Evolutionary conservation across 1,284 basidiomycete species (phyloP).

Genomic region (Leccinum discolor): DNA sequence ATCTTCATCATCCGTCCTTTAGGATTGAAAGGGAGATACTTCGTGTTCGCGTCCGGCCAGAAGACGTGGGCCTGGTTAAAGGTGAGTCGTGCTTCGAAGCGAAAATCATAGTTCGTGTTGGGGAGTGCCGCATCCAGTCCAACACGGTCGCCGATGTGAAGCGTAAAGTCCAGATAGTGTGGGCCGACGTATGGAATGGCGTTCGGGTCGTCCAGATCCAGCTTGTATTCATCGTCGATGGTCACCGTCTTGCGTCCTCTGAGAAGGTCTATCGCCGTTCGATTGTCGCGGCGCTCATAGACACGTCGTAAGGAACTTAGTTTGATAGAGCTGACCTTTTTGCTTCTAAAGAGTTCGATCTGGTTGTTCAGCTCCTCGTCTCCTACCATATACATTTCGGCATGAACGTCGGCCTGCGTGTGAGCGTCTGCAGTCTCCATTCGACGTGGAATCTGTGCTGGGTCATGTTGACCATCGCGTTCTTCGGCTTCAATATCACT

Average conservation of each 20-base stretch:
- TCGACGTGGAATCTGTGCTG: not conserved
- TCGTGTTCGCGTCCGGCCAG: not conserved
- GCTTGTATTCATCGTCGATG: not conserved
- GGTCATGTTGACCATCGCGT: not conserved
- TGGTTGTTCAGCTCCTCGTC: not conserved
- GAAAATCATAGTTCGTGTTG: fast-evolving
- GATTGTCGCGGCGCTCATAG: not conserved
- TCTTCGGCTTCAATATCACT: not conserved
- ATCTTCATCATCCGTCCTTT: not conserved
- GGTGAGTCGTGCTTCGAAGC: not conserved
- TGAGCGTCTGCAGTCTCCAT: not conserved
- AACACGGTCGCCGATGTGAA: not conserved
- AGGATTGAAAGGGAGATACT: not conserved
- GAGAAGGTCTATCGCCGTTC: not conserved
- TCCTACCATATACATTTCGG: not conserved
- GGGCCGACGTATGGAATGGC: not conserved
- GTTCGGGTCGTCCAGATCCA: not conserved
- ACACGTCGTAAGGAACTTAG: not conserved
- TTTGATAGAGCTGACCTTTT: not conserved
- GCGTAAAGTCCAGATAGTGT: not conserved
- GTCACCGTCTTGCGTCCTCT: not conserved
- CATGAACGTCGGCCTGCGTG: not conserved
- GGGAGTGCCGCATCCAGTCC: not conserved
- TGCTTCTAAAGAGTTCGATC: not conserved
- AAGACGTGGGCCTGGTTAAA: not conserved